Evolutionary conservation across 345 rosid genomes (phyloP).

Genomic region (Excoecaria agallocha): DNA sequence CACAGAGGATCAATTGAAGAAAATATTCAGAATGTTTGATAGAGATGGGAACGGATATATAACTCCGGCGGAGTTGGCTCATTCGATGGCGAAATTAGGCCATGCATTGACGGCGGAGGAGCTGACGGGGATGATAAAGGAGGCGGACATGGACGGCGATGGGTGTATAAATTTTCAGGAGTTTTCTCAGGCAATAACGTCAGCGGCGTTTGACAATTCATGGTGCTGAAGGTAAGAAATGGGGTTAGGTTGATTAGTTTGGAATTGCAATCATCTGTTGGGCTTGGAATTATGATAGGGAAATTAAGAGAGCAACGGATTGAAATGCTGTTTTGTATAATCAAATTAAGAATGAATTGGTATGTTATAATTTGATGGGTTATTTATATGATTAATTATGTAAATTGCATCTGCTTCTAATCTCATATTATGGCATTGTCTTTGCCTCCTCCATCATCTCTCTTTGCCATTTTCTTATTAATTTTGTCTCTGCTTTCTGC

Average conservation of each 20-base stretch:
- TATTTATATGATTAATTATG: not conserved
- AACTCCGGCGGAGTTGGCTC: constrained; percentile 46
- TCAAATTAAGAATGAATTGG: not conserved
- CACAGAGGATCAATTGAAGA: constrained; percentile 48
- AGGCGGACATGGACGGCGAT: constrained; percentile 90
- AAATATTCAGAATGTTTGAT: constrained; percentile 42
- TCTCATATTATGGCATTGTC: not conserved
- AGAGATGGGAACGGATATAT: constrained; percentile 48
- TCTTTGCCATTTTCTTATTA: no score
- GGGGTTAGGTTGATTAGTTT: not conserved
- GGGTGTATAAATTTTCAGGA: constrained; percentile 81
- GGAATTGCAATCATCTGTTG: constrained; percentile 1
- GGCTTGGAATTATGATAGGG: not conserved
- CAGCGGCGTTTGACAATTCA: constrained; percentile 85
- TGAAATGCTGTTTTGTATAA: not conserved
- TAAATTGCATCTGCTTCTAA: not conserved
- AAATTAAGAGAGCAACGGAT: not conserved
- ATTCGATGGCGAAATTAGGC: constrained; percentile 48
- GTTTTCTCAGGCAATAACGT: constrained; percentile 69
- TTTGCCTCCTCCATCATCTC: not conserved
- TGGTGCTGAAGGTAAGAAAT: constrained; percentile 44
- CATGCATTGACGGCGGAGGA: constrained; percentile 57
- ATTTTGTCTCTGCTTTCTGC: no score
- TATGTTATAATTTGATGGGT: no score
- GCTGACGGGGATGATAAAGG: constrained; percentile 89